phyloP scores from a whole-genome alignment of 179 eudicot species.

The Vitellaria paradoxa region DNA sequence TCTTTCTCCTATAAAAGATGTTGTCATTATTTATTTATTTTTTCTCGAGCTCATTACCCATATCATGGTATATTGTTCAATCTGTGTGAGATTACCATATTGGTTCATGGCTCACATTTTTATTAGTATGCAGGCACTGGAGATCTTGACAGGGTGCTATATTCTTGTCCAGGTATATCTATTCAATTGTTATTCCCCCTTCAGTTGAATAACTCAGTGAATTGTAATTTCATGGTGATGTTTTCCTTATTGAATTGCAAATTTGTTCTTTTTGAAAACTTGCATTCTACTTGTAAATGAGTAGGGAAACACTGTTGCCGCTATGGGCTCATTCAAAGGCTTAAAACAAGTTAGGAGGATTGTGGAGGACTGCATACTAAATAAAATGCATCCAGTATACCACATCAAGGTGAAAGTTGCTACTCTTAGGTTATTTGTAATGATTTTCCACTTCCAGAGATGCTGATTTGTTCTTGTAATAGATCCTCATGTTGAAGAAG shows the following conservation, averaged over 20 bases:
- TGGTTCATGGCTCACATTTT: constrained; percentile 3
- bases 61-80: neutral
- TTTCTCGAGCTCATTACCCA: neutral
- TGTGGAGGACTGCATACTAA: constrained; percentile 84
- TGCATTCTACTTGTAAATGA: constrained; percentile 14
- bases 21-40: too few species aligned
- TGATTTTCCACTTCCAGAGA: neutral
- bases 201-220: neutral
- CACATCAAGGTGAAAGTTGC: constrained; percentile 55
- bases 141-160: constrained; percentile 93
- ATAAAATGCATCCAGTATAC: constrained; percentile 85
- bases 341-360: constrained; percentile 80
- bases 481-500: constrained; percentile 85
- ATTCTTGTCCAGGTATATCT: constrained; percentile 83
- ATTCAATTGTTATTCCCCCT: neutral
- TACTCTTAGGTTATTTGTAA: neutral
- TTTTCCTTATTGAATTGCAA: neutral
- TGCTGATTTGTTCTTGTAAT: neutral
- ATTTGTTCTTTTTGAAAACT: neutral
- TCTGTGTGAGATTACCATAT: neutral
- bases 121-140: constrained; percentile 68
- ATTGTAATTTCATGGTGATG: constrained; percentile 7
- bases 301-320: constrained; percentile 92
- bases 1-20: too few species aligned
- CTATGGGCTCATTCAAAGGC: constrained; percentile 96